Evolutionary conservation across 78 protist species (phyloP), one percentile per base, ranked within the genome.

Genomic region (Isochrysis galbana): DNA sequence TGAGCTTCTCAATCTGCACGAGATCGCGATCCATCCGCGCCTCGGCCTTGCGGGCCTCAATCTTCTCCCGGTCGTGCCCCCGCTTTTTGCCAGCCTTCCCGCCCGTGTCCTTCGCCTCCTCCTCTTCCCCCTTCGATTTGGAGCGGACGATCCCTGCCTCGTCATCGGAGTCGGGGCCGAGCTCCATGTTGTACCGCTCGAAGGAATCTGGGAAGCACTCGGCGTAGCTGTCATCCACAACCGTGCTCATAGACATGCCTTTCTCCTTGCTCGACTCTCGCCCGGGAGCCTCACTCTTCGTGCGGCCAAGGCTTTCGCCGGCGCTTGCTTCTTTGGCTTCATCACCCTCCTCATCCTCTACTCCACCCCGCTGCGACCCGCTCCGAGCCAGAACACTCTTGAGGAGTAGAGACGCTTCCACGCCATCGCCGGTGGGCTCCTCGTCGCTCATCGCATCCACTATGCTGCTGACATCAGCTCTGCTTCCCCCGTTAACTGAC

Each of bases 1-100:
- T 77, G 29, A 77, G 84, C 21, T 39, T 36, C 84, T 77, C 84
- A 2, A 77, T 77, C 84, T 77, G 47, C 84, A 39, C 84, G 34
- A 77, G 46, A 25, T 77, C 84, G 44, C 84, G 84, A 3, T 4
- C 10, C 84, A 77, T 77, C 84, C 23, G 5, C 19, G 84, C 84
- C 32, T 77, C 84, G 29, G 19, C 19, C 80, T 70, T 70, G 7
- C 10, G 80, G 44, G 80, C 80, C 80, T 70, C 80, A 17, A 26
- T 34, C 29, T 70, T 19, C 34, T 17, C 80, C 19, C 39, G 7
- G 41, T 34, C 41, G 44, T 34, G 82, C 32, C 82, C 19, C 44
- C 82, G 39, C 82, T 17, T 36, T 5, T 17, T 34, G 44, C 41
- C 2, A 41, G 39, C 82, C 82, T 29, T 34, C 39, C 17, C 17